A percentile compares a stretch with the other conserved stretches of the same genome.
Evolutionary conservation across 1,284 basidiomycete species (phyloP).

Genomic region (Cutaneotrichosporon sp.): DNA sequence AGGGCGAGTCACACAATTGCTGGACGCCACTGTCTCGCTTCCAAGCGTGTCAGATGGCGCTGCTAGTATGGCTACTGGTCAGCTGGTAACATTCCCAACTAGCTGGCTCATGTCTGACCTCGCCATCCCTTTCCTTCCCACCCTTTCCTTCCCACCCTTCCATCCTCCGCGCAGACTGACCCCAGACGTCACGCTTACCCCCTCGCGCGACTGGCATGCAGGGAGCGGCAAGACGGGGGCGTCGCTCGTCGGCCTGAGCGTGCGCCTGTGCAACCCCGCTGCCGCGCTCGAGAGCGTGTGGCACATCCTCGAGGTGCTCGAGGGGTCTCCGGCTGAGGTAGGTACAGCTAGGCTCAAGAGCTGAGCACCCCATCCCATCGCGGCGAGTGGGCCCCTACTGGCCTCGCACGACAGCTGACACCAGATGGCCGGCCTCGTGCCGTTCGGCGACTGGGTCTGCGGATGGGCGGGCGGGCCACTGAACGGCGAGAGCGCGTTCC

Average conservation of each 20-base stretch:
- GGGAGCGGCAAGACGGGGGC: conserved; percentile 57
- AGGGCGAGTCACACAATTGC: too few species aligned
- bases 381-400: neutral
- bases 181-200: conserved; percentile 76
- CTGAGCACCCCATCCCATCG: too few species aligned
- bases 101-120: neutral
- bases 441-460: conserved; percentile 83
- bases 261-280: conserved; percentile 86
- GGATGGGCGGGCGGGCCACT: conserved; percentile 95
- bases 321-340: conserved; percentile 88
- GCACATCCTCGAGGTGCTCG: conserved; percentile 95
- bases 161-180: neutral
- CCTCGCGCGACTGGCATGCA: conserved; percentile 73
- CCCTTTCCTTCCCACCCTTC: neutral
- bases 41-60: too few species aligned
- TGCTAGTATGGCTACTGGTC: too few species aligned
- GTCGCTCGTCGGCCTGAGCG: conserved; percentile 84
- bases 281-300: conserved; percentile 88
- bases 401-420: neutral
- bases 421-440: conserved; percentile 64
- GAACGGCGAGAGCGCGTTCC: conserved; percentile 92
- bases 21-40: too few species aligned
- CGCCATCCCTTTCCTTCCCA: neutral
- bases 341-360: conserved; percentile 8
- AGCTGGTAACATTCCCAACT: too few species aligned